Evolutionary conservation across 371 early-diverging fungal species (phyloP).

Genomic region (Mucor saturninus): DNA sequence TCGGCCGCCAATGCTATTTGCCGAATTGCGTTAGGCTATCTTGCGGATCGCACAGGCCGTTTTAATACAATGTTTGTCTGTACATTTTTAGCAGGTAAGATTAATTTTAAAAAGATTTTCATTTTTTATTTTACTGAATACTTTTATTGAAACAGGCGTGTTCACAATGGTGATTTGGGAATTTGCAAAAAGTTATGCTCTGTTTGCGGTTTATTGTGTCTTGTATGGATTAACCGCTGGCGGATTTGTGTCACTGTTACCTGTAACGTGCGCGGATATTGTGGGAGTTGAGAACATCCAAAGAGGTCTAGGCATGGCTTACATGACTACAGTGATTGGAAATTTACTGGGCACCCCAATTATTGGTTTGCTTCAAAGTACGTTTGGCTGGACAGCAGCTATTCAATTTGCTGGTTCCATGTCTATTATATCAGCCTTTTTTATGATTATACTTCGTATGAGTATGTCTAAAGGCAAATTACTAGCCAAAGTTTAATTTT

Average conservation of each 20-base stretch:
- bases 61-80: constrained; percentile 56
- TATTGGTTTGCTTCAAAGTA: constrained; percentile 45
- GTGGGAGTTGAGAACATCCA: constrained; percentile 52
- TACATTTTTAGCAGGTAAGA: constrained; percentile 43
- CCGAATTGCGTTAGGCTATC: constrained; percentile 42
- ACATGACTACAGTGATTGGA: constrained; percentile 49
- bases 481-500: constrained; percentile 23
- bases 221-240: constrained; percentile 64
- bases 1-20: constrained; percentile 53
- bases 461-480: constrained; percentile 22
- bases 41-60: constrained; percentile 47
- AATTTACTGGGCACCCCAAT: constrained; percentile 54
- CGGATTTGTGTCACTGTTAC: constrained; percentile 53
- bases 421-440: constrained; percentile 32
- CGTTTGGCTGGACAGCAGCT: constrained; percentile 50
- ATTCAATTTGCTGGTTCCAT: constrained; percentile 57
- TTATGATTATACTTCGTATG: constrained; percentile 28
- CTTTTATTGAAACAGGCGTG: constrained; percentile 25
- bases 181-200: constrained; percentile 54
- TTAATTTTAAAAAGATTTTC: background rate
- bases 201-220: constrained; percentile 31
- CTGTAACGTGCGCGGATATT: constrained; percentile 54
- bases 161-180: constrained; percentile 70
- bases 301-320: constrained; percentile 34
- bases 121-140: background rate